Evolutionary conservation across 2,329 filamentous ascomycete genomes (phyloP).

Genomic region (Xylariales sp.): DNA sequence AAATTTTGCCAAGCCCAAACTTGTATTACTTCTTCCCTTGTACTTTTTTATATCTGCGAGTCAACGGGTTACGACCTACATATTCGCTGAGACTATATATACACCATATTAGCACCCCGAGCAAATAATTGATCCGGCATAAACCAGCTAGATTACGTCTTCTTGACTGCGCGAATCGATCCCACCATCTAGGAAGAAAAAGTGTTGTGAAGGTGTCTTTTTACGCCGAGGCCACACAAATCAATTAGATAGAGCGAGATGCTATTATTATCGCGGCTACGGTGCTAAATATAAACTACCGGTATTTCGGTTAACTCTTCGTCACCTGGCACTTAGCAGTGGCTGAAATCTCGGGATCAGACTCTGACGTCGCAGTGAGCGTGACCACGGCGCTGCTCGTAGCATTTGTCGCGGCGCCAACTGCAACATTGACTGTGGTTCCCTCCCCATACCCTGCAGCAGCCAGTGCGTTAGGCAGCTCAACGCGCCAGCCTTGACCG

Average conservation of each 20-base stretch:
- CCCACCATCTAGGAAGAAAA: not conserved
- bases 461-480: constrained; percentile 56
- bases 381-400: constrained; percentile 54
- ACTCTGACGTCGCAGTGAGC: constrained; percentile 60
- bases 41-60: not conserved
- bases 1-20: not conserved
- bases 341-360: constrained; percentile 46
- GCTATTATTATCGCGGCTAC: not conserved
- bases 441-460: constrained; percentile 55
- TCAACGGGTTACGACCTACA: not conserved
- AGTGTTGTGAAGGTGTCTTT: not conserved
- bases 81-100: not conserved
- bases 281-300: constrained; percentile 13
- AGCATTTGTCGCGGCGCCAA: constrained; percentile 51
- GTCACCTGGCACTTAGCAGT: constrained; percentile 32
- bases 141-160: constrained; percentile 10
- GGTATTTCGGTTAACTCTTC: constrained; percentile 19
- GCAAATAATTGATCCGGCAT: not conserved
- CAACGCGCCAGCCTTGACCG: constrained; percentile 59
- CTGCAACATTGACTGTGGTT: constrained; percentile 56
- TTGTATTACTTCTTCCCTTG: not conserved
- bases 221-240: not conserved
- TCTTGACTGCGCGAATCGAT: not conserved
- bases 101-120: not conserved
- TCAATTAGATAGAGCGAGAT: not conserved